Evolutionary conservation across 495 filamentous ascomycete species (phyloP).

Genomic region (Talaromyces wortmannii): DNA sequence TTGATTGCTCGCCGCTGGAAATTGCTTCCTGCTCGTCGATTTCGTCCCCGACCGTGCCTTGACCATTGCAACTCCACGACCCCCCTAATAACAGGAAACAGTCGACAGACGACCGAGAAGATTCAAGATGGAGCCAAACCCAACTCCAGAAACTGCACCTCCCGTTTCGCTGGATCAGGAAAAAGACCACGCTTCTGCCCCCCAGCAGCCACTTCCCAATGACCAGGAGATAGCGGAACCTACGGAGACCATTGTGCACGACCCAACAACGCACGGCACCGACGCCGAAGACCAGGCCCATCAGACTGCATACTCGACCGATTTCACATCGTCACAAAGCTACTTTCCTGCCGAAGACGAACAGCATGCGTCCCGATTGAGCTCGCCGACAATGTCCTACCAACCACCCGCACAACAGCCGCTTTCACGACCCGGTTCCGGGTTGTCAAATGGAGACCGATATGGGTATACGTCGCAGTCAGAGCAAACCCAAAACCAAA

Average conservation of each 20-base stretch:
- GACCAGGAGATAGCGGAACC: slow-evolving; percentile 21
- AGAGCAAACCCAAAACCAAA: slow-evolving; percentile 32
- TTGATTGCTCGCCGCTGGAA: background rate
- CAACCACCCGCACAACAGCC: slow-evolving; percentile 34
- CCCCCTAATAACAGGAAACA: background rate
- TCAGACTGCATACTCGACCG: slow-evolving; percentile 35
- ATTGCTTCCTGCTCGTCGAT: background rate
- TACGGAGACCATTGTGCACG: slow-evolving; percentile 21
- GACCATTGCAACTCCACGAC: background rate
- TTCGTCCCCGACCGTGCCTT: background rate
- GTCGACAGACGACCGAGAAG: background rate
- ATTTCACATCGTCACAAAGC: slow-evolving; percentile 35
- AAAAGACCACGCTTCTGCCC: background rate
- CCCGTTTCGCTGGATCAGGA: background rate
- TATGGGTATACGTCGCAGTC: slow-evolving; percentile 30
- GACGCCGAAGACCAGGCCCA: slow-evolving; percentile 38
- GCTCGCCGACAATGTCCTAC: slow-evolving; percentile 28
- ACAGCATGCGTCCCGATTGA: slow-evolving; percentile 31
- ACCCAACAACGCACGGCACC: slow-evolving; percentile 26
- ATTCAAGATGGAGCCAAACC: background rate
- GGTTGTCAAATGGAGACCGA: slow-evolving; percentile 39
- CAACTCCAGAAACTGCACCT: background rate
- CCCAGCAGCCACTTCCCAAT: background rate
- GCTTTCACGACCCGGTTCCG: slow-evolving; percentile 43
- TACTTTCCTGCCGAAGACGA: slow-evolving; percentile 32